phyloP scores from a whole-genome alignment of 306 rosid species.

The Trichosanthes truncata region DNA sequence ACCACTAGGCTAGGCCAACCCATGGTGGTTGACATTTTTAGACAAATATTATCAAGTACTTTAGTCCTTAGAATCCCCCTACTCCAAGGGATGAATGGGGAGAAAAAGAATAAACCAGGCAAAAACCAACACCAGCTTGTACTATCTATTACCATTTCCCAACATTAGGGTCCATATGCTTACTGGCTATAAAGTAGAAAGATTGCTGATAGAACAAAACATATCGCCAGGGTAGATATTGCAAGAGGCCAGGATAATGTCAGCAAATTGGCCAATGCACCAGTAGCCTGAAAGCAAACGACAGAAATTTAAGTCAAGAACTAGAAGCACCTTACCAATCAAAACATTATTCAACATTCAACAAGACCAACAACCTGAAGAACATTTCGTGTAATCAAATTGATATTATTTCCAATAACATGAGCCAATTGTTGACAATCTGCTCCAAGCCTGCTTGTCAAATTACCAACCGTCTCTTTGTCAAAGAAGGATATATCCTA shows the following conservation, averaged over 20 bases:
- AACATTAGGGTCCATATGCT: slow-evolving; percentile 19
- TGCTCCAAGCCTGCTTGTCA: slow-evolving; percentile 76
- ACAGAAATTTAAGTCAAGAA: slow-evolving; percentile 1
- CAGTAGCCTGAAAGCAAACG: slow-evolving; percentile 52
- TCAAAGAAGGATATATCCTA: slow-evolving; percentile 35
- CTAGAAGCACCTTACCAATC: neutral
- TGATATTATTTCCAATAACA: slow-evolving; percentile 56
- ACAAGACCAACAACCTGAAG: slow-evolving; percentile 41
- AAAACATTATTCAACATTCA: neutral
- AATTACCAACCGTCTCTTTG: slow-evolving; percentile 57
- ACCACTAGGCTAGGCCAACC: neutral
- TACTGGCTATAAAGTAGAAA: slow-evolving; percentile 60
- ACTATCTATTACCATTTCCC: neutral
- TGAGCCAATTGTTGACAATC: slow-evolving; percentile 63
- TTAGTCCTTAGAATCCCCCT: neutral
- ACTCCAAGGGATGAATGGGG: neutral
- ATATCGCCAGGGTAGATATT: slow-evolving; percentile 56
- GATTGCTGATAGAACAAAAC: slow-evolving; percentile 42
- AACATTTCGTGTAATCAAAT: slow-evolving; percentile 44
- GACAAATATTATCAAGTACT: neutral
- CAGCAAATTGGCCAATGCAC: slow-evolving; percentile 64
- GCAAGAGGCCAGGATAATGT: slow-evolving; percentile 75
- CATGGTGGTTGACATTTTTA: neutral
- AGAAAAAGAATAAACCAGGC: neutral
- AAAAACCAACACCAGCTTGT: neutral